Conservation (phyloP, 371 early-diverging fungal genomes). For the Haplosporangium sp. region DNA sequence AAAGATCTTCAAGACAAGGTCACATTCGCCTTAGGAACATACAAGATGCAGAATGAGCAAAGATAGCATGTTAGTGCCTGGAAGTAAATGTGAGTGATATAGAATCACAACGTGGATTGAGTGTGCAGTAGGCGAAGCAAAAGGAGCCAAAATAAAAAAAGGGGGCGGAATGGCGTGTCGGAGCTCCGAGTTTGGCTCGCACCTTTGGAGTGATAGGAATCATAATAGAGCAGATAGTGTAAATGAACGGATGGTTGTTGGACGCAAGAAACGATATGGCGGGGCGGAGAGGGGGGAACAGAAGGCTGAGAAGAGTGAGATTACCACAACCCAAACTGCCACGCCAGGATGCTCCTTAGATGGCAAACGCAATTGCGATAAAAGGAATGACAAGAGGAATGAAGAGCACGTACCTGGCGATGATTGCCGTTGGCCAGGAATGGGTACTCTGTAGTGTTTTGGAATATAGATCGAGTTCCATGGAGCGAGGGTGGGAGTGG, state of each 20-base stretch:
- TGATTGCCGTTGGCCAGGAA: slow-evolving; percentile 45
- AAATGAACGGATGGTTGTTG: no score
- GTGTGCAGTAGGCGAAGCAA: background rate
- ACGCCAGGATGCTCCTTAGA: no score
- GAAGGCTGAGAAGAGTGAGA: background rate
- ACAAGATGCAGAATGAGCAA: no score
- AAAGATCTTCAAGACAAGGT: slow-evolving; percentile 49
- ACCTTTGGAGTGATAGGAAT: no score
- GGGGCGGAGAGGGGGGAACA: background rate
- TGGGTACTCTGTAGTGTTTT: slow-evolving; percentile 49
- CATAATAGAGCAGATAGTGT: no score
- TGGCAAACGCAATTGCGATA: background rate
- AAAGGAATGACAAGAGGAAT: slow-evolving; percentile 1
- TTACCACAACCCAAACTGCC: no score
- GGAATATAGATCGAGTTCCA: slow-evolving; percentile 56
- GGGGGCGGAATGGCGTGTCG: no score
- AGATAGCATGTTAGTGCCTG: background rate
- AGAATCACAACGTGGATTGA: background rate
- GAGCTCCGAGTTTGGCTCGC: no score
- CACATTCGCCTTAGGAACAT: slow-evolving; percentile 39
- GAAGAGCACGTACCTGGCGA: slow-evolving; percentile 35
- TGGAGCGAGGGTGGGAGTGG: slow-evolving; percentile 31
- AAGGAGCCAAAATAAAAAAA: no score
- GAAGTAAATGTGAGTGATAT: background rate
- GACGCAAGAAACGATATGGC: no score